A percentile compares a stretch with the other conserved stretches of the same genome.
Evolutionary conservation across 352 stramenopile species (phyloP).

Genomic region (Pythium aquatile): DNA sequence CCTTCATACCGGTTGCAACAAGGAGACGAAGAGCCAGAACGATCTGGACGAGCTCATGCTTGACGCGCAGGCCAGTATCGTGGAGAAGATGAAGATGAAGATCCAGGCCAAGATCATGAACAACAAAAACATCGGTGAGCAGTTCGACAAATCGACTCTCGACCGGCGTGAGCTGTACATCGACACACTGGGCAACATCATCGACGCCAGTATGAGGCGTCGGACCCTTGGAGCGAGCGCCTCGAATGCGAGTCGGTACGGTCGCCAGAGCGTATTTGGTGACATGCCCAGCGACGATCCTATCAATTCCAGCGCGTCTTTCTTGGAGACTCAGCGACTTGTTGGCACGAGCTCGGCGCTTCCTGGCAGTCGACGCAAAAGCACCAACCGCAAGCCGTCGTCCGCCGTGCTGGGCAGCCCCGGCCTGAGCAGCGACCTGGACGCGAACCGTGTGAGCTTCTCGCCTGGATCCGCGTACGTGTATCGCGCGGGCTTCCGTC

Average conservation of each 20-base stretch:
- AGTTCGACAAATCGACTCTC: conserved; percentile 81
- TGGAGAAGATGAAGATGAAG: conserved; percentile 76
- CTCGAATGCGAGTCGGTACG: conserved; percentile 6
- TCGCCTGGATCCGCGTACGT: conserved; percentile 28
- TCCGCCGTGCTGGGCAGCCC: conserved; percentile 11
- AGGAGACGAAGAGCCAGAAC: conserved; percentile 32
- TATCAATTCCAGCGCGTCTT: conserved; percentile 29
- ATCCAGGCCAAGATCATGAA: conserved; percentile 88
- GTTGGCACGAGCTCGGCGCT: conserved; percentile 25
- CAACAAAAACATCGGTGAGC: conserved; percentile 88
- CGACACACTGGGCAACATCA: conserved; percentile 77
- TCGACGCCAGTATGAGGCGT: conserved; percentile 69
- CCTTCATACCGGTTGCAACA: conserved; percentile 71
- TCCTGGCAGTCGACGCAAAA: conserved; percentile 23
- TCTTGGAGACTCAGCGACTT: conserved; percentile 51
- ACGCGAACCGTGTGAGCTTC: conserved; percentile 27
- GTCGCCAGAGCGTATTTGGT: conserved; percentile 23
- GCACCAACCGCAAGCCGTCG: conserved; percentile 19
- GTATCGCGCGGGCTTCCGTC: conserved; percentile 29
- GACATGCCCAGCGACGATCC: conserved; percentile 19
- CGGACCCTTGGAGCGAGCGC: conserved; percentile 42
- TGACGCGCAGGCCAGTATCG: conserved; percentile 47
- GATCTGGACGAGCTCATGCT: conserved; percentile 57
- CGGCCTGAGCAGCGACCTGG: conserved; percentile 19
- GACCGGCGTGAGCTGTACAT: conserved; percentile 80